Evolutionary conservation across 441 rosid species (phyloP), one percentile per base, ranked within the genome.

Genomic region (Gossypium aridum): DNA sequence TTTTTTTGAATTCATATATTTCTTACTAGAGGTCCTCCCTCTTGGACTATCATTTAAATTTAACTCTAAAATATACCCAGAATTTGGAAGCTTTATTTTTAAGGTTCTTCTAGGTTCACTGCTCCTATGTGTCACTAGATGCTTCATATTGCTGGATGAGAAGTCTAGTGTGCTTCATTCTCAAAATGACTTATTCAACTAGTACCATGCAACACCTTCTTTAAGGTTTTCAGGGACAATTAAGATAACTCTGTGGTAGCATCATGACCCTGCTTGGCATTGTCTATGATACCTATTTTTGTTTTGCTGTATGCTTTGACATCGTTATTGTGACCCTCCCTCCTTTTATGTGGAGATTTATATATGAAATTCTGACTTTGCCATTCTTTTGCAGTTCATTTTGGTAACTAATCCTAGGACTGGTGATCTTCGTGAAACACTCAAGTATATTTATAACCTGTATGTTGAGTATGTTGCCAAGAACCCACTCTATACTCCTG

Each of bases 341-440:
- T 10, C 53, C 51, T 67, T 66, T 66, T 9, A 20, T 12, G 43
- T 61, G 55, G 34, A 66, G n/a, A 51, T 47, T 22, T 47, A 1
- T 62, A 9, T 61, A 43, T n/a, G 60, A 49, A 64, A 43, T 68
- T 73, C 71, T 49, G 68, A 57, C 14, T 37, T 7, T 20, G 64
- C 26, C 37, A 67, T 39, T 63, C 13, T 57, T 13, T 75, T 76
- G 82, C 84, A 92, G 99, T 83, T 95, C 75, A 93, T 95, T 71
- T 82, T 95, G 84, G 84, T 95, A 19, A 90, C 98, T 64, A 93
- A 95, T 87, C 98, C 98, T 63, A 84, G 84, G 83, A 91, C 92
- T 0, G 89, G 97, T 74, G 98, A 93, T 87, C 90, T 91, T 56
- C 86, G 90, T 3, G 98, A 93, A 70, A 78, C 96, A 54, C 78